These are phyloP conservation scores for Cryptosporidium meleagridis DNA, from an alignment of 169 alveolate genomes.

Conservation along the genomic window DNA sequence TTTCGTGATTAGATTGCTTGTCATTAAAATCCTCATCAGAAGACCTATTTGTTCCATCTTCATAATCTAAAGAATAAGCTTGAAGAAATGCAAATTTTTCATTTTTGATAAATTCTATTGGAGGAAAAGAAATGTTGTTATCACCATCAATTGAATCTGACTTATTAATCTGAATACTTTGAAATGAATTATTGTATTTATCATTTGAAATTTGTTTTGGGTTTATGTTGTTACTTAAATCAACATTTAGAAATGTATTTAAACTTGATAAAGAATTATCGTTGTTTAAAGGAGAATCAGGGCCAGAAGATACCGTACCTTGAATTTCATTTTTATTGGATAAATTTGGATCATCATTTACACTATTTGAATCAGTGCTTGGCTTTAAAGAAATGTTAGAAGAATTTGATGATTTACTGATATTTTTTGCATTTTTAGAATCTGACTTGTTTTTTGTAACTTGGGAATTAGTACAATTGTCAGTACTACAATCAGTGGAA, in stretches of 20 bases:
- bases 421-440: background rate
- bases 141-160: background rate
- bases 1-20: background rate
- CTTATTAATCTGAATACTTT: background rate
- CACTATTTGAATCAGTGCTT: background rate
- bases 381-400: background rate
- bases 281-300: background rate
- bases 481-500: background rate
- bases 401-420: background rate
- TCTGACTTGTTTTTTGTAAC: conserved; percentile 10
- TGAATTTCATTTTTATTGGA: background rate
- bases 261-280: background rate
- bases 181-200: background rate
- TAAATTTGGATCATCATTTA: background rate
- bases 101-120: conserved; percentile 35
- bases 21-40: conserved; percentile 16
- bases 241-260: background rate
- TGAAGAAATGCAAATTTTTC: conserved; percentile 44
- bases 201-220: background rate
- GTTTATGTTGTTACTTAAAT: too few relatives aligned
- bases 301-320: background rate
- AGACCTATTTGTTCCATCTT: background rate
- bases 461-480: background rate
- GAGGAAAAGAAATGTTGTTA: conserved; percentile 45
- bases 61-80: background rate